Evolutionary conservation across 1,139 yeast species (phyloP), one percentile per base, ranked within the genome.

Genomic region (Yamadazyma buinensis): DNA sequence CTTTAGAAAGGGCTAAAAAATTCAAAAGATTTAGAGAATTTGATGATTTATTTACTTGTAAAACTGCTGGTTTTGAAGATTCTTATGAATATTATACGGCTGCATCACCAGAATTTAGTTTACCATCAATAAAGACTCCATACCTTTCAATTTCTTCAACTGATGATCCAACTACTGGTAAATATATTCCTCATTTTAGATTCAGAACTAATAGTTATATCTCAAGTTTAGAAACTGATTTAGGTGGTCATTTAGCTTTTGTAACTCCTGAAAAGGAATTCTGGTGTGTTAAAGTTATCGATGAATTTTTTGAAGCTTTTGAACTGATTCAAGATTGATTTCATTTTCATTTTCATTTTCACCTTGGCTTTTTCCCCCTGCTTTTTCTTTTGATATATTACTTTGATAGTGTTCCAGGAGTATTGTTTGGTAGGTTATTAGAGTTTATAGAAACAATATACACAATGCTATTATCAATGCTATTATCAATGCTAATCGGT

Each of bases 151-250:
- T 90, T 30, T 79, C 80, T 51, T 71, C 97, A 1, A 57, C 68
- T 15, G 97, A 90, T 55, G 97, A 90, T 54, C 97, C 97, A 5
- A 78, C 92, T 22, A 80, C 81, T 19, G 81, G 87, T 12, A 65
- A 70, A 6, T 50, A 54, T 32, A 52, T 64, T 29, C 73, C 73
- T 1, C 34, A 43, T 12, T 42, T 47, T 32, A 55, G 56, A 30
- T 52, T 59, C 28, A 37, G 43, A 25, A 37, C 43, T 13, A 67
- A 64, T 40, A 67, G 70, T 6, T 43, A 63, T 41, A 48, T 64
- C 27, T 52, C 57, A n/a, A 41, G 64, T 44, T 61, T 65, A 10
- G 67, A 64, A 43, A 61, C 69, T 15, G 70, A 71, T 34, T 69
- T 80, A 33, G 72, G 94, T 28, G 88, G 87, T 7, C 76, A 72